Percentiles rank a stretch among this genome's conserved stretches.
Conservation (phyloP, 1,284 basidiomycete species). For the Anthracocystis setariae region DNA sequence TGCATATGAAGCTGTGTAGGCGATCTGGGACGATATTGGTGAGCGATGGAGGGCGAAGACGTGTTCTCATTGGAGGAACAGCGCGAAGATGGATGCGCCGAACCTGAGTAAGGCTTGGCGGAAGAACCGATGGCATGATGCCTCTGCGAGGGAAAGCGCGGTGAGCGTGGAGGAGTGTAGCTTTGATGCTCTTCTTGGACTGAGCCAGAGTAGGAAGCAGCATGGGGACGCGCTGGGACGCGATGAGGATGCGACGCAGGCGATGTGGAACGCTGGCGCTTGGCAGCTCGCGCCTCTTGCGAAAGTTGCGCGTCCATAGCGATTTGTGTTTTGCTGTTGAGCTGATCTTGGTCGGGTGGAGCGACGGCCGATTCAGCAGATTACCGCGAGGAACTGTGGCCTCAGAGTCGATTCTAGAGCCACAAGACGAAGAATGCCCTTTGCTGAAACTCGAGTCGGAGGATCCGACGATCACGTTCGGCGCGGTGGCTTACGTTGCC, state of each 20-base stretch:
- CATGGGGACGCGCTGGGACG: slow-evolving; percentile 29
- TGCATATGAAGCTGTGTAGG: slow-evolving; percentile 12
- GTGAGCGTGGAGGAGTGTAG: slow-evolving; percentile 16
- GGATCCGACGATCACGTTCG: no score
- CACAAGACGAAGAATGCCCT: no score
- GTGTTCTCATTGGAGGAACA: background rate
- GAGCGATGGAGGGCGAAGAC: slow-evolving; percentile 7
- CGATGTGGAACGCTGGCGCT: slow-evolving; percentile 31
- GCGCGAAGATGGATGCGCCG: slow-evolving; percentile 21
- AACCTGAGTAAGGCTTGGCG: slow-evolving; percentile 11
- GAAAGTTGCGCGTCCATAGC: slow-evolving; percentile 13
- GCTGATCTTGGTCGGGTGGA: slow-evolving; percentile 3
- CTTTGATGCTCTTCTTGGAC: slow-evolving; percentile 18
- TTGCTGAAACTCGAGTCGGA: background rate
- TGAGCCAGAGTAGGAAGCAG: slow-evolving; percentile 26
- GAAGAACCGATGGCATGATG: slow-evolving; percentile 19
- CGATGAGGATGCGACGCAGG: slow-evolving; percentile 10
- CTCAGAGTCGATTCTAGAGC: no score
- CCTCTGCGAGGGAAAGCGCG: slow-evolving; percentile 21
- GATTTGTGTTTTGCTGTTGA: background rate
- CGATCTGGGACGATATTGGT: slow-evolving; percentile 19
- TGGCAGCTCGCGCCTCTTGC: slow-evolving; percentile 9
- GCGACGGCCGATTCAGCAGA: slow-evolving; percentile 14
- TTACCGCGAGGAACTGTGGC: no score
- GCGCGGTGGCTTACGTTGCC: no score